These are phyloP conservation scores for Clohesyomyces aquaticus DNA, from an alignment of 495 filamentous ascomycete genomes.

Conservation along the genomic window DNA sequence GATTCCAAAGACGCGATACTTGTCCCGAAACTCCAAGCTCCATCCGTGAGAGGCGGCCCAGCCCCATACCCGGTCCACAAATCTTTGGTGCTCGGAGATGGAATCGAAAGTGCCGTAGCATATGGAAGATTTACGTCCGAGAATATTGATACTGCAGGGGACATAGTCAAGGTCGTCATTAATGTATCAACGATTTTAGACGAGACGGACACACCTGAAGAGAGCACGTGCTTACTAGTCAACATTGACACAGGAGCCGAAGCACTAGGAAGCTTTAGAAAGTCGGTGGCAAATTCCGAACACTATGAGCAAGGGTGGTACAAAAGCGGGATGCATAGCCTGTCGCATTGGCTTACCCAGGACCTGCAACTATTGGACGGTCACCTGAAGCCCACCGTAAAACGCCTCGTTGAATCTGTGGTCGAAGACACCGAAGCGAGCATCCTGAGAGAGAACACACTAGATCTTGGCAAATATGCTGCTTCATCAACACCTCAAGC, in stretches of 20 bases:
- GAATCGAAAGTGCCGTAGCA: conserved; percentile 58
- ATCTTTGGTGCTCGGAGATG: conserved; percentile 73
- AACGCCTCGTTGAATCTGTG: conserved; percentile 67
- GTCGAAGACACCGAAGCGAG: conserved; percentile 60
- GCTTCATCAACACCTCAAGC: conserved; percentile 47
- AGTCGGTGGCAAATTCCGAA: conserved; percentile 67
- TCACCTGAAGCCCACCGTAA: conserved; percentile 63
- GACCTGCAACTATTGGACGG: conserved; percentile 45
- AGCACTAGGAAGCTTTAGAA: conserved; percentile 67
- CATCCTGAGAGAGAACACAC: conserved; percentile 56
- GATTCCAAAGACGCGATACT: conserved; percentile 63
- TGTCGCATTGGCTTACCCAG: conserved; percentile 70
- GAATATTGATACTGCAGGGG: conserved; percentile 45
- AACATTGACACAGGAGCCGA: conserved; percentile 59
- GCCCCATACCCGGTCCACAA: conserved; percentile 86
- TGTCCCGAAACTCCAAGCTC: conserved; percentile 71
- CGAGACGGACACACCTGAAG: conserved; percentile 35
- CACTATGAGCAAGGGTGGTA: conserved; percentile 76
- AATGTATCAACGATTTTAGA: conserved; percentile 53
- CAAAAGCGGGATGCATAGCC: conserved; percentile 64
- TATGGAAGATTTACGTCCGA: conserved; percentile 54
- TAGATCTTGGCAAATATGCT: conserved; percentile 46
- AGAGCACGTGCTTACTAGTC: conserved; percentile 51
- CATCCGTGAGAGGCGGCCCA: conserved; percentile 61
- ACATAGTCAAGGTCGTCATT: conserved; percentile 60